Percentiles rank a stretch among this genome's conserved stretches.
Conservation (phyloP, 2,329 filamentous ascomycete species). For the Colletotrichum sojae region DNA sequence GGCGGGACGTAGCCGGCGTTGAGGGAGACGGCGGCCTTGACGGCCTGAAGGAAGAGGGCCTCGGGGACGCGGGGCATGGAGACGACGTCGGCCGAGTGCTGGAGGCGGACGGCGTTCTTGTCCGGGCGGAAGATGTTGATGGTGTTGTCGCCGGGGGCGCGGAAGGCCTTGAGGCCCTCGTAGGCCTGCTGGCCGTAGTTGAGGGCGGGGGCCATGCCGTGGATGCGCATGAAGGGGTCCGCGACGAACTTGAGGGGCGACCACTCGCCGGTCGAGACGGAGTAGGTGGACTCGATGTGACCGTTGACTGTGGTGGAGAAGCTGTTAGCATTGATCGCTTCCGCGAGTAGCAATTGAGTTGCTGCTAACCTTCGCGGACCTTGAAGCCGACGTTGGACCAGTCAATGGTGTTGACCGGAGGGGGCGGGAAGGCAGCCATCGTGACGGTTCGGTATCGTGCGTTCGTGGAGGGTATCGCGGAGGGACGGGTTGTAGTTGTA, state of each 20-base stretch:
- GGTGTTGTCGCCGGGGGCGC: slow-evolving; percentile 74
- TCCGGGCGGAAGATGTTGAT: slow-evolving; percentile 92
- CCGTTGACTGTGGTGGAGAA: slow-evolving; percentile 78
- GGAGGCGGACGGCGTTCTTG: slow-evolving; percentile 87
- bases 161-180: slow-evolving; percentile 98
- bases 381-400: slow-evolving; percentile 95
- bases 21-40: slow-evolving; percentile 84
- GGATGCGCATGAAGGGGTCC: slow-evolving; percentile 88
- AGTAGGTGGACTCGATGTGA: slow-evolving; percentile 91
- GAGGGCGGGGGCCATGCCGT: slow-evolving; percentile 94
- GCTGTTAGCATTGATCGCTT: neutral
- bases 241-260: slow-evolving; percentile 82
- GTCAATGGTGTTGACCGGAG: slow-evolving; percentile 86
- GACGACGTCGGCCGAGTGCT: slow-evolving; percentile 86
- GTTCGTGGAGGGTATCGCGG: neutral
- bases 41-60: slow-evolving; percentile 81
- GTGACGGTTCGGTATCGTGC: slow-evolving; percentile 34
- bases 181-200: slow-evolving; percentile 99
- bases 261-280: slow-evolving; percentile 82
- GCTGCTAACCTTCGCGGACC: slow-evolving; percentile 82
- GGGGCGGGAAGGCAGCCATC: slow-evolving; percentile 78
- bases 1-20: slow-evolving; percentile 95
- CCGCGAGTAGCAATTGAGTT: neutral
- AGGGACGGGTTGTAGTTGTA: slow-evolving; percentile 5
- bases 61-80: slow-evolving; percentile 86